Base-by-base conservation (phyloP, 768 basidiomycete species). In the Russula emetica region DNA sequence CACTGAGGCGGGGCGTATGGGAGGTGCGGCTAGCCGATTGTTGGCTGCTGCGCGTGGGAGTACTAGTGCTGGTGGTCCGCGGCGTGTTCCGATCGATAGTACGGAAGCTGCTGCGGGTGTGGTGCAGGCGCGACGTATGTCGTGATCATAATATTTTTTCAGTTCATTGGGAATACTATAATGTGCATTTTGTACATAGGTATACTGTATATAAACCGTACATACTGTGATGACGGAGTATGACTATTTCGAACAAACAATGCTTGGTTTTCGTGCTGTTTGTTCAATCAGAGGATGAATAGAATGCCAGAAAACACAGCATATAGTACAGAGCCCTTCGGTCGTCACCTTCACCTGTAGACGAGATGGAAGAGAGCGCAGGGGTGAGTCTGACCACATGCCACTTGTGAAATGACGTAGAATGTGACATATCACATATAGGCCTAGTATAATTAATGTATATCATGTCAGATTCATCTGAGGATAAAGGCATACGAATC, bases 51-150 rank as follows among this genome's bases (percentile, higher is more conserved):
- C 69, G 75, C n/a, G 74, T 76, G 26, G 64, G 68, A 72, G 69
- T 13, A 28, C 5, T 16, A 10, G 2, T 18, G 14, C 24, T n/a
- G 32, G 16, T 32, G 87, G 86, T 7, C 81, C 88, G 5, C 77
- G 87, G 68, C 77, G 87, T 61, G 87, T 90, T 28, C 84, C 80
- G 5, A 75, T 88, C n/a, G 82, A 83, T 65, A 88, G 86, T 66
- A 79, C 79, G 1, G 85, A 87, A 60, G 87, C 86, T 5, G 83
- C 83, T 5, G 73, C 78, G 7, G 73, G 77, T 45, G 72, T 73
- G 7, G 73, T 74, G 13, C 82, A 79, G 38, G 77, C 78, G 0
- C 80, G 85, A 80, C 79, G 79, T 70, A 79, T 78, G 18, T 85
- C 69, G 74, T 60, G 30, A 55, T 26, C 7, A 24, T 44, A 10